Evolutionary conservation across 441 rosid species (phyloP).

Genomic region (Arabidopsis hybrid): DNA sequence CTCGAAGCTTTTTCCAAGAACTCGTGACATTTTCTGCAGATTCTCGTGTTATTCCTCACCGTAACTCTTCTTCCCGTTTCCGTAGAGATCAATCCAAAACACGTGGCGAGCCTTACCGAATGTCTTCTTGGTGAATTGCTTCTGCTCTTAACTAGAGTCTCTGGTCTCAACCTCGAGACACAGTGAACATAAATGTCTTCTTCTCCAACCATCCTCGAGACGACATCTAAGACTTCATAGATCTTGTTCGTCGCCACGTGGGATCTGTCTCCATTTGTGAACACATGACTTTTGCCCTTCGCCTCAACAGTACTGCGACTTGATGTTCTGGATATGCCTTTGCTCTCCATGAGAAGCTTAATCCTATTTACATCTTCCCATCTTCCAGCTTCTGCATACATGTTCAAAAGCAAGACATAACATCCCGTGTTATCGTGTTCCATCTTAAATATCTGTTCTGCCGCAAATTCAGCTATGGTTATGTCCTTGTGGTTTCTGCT

Average conservation of each 20-base stretch:
- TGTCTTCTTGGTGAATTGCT: constrained; percentile 53
- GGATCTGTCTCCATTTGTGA: constrained; percentile 56
- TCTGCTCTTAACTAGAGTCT: constrained; percentile 43
- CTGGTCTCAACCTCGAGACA: constrained; percentile 50
- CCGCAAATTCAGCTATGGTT: constrained; percentile 60
- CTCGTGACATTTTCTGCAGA: constrained; percentile 66
- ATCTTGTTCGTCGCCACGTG: constrained; percentile 47
- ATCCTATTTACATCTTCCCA: constrained; percentile 62
- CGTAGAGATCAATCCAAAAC: constrained; percentile 67
- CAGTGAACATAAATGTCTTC: constrained; percentile 26
- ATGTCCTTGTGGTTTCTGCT: constrained; percentile 55
- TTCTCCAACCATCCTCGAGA: constrained; percentile 49
- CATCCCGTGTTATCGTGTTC: constrained; percentile 67
- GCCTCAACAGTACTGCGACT: constrained; percentile 53
- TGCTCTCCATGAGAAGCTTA: constrained; percentile 54
- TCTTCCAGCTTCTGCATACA: constrained; percentile 67
- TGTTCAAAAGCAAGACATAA: constrained; percentile 56
- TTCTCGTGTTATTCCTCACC: constrained; percentile 66
- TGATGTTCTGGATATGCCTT: constrained; percentile 56
- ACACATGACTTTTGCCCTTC: constrained; percentile 48
- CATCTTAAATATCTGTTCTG: constrained; percentile 46
- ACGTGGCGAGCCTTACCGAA: constrained; percentile 62
- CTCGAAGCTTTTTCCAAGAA: constrained; percentile 57
- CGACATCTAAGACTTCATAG: constrained; percentile 52
- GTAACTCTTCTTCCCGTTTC: constrained; percentile 52